Base-by-base conservation (phyloP, 305 asterid species). In the Fraxinus baroniana region DNA sequence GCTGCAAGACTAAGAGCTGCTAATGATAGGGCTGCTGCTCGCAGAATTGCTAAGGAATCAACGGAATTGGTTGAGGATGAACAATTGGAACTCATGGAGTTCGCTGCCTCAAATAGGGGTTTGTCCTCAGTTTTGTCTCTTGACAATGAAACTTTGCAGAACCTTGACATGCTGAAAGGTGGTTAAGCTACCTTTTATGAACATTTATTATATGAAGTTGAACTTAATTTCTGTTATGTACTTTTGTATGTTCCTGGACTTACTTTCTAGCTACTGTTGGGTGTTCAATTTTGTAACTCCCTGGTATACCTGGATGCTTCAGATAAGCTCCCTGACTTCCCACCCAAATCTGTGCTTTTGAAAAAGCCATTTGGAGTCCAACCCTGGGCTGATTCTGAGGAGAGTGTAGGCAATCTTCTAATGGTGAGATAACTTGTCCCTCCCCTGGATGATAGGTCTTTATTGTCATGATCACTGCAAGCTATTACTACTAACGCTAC, bases 1-100 rank as follows among this genome's bases (percentile, higher is more conserved):
- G 97, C 97, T 76, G 95, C 95, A 20, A 90, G 93, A 86, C 93
- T 92, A 77, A 93, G 89, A 93, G 95, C 98, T 83, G 99, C 98
- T 86, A 91, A 88, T 78, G 87, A 89, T 80, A 93, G 96, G 87
- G 97, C 98, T 30, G 89, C 90, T 73, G 97, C 98, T 79, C 97
- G 98, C 49, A 89, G 90, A 87, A 87, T 92, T 78, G 99, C 97
- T 4, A 95, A 95, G 87, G 98, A 93, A 86, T 92, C 97, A 26
- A 81, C 83, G 72, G 98, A 95, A 80, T 85, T 95, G 86, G 85
- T 94, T 13, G 99, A 95, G 64, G 99, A 95, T 85, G 96, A 93
- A 86, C 88, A 83, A 28, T 79, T 95, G 91, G 99, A 94, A 88
- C 97, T 95, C 77, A 93, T 95, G 99, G 98, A 95, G 87, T 80